Evolutionary conservation across 1,284 basidiomycete species (phyloP).

Genomic region (Pascua guehoae): DNA sequence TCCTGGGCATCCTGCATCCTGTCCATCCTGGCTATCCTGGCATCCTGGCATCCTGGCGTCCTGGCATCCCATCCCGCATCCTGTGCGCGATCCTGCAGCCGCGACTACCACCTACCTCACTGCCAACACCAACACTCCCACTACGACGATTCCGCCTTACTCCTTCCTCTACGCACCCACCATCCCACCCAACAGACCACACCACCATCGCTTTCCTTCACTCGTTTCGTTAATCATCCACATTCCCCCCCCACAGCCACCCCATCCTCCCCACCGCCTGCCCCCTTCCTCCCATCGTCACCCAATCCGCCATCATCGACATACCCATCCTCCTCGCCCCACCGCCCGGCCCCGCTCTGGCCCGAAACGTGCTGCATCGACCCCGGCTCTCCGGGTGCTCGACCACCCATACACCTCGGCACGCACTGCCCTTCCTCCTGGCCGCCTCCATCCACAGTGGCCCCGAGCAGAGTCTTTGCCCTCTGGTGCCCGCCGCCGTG

Average conservation of each 20-base stretch:
- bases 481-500: background rate
- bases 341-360: too few relatives aligned
- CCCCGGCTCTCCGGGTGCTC: too few relatives aligned
- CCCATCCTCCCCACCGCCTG: too few relatives aligned
- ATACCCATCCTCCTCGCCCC: too few relatives aligned
- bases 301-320: too few relatives aligned
- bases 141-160: background rate
- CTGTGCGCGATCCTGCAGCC: background rate
- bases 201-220: background rate
- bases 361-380: too few relatives aligned
- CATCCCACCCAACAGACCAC: background rate
- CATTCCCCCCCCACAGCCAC: too few relatives aligned
- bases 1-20: background rate
- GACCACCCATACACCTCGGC: too few relatives aligned
- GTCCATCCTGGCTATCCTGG: background rate
- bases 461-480: background rate
- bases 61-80: background rate
- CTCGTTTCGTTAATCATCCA: background rate
- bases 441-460: background rate
- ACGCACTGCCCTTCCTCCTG: background rate
- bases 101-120: background rate
- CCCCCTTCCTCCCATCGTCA: background rate
- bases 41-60: too few relatives aligned
- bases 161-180: background rate
- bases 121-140: background rate